Evolutionary conservation across 1,284 basidiomycete species (phyloP).

Genomic region (Leccinum pachyderme): DNA sequence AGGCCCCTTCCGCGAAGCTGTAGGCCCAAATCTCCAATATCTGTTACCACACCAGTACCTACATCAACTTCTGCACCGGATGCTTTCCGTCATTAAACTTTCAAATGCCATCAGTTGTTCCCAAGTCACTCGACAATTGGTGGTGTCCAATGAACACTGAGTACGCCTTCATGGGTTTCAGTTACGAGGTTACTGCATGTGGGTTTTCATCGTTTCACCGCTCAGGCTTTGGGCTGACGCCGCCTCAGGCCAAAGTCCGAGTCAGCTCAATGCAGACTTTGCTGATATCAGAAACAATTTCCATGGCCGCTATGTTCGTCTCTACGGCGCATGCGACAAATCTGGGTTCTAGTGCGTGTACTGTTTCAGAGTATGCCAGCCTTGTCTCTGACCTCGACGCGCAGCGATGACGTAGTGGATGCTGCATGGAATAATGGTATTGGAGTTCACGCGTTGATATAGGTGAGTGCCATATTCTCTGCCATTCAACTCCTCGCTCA

Average conservation of each 20-base stretch:
- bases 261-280: constrained; percentile 58
- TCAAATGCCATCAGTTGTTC: constrained; percentile 50
- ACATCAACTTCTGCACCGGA: constrained; percentile 1
- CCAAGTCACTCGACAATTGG: constrained; percentile 52
- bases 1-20: constrained; percentile 15
- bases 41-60: not conserved
- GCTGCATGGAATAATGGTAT: constrained; percentile 70
- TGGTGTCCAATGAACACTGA: constrained; percentile 64
- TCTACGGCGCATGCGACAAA: constrained; percentile 67
- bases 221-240: not conserved
- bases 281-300: constrained; percentile 58
- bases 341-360: constrained; percentile 60
- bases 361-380: not conserved
- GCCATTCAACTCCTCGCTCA: constrained; percentile 4
- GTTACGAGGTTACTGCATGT: constrained; percentile 66
- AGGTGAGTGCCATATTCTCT: constrained; percentile 43
- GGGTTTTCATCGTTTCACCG: constrained; percentile 19
- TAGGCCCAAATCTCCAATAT: not conserved
- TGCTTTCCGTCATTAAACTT: constrained; percentile 64
- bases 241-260: constrained; percentile 45
- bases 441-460: constrained; percentile 73
- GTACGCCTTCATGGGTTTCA: constrained; percentile 73
- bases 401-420: constrained; percentile 64
- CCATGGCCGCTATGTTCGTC: constrained; percentile 65
- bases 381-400: not conserved